These are phyloP conservation scores for Cutaneotrichosporon sp. DNA, from an alignment of 1,284 basidiomycete genomes.

Conservation along the genomic window DNA sequence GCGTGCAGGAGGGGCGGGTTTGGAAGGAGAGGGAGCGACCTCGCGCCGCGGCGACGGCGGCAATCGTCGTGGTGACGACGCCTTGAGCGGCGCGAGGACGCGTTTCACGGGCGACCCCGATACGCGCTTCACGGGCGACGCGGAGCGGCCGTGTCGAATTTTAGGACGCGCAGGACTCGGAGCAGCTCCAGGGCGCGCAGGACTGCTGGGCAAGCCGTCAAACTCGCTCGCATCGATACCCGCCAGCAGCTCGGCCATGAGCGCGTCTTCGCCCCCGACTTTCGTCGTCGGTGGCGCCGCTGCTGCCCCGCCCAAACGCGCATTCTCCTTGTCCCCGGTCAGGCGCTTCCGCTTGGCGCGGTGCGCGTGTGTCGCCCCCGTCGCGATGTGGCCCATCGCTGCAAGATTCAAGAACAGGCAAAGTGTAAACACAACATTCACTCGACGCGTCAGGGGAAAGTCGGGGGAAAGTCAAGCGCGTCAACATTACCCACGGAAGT, in stretches of 20 bases:
- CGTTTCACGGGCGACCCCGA: neutral
- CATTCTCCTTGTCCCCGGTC: neutral
- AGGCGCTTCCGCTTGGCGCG: conserved; percentile 3
- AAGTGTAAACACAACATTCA: too few species aligned
- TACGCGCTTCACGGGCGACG: neutral
- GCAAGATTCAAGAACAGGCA: conserved; percentile 3
- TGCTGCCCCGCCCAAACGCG: too few species aligned
- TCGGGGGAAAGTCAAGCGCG: neutral
- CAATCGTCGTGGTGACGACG: neutral
- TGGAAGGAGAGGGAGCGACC: neutral
- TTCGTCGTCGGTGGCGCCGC: neutral
- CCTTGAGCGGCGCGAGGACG: neutral
- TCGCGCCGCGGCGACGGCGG: too few species aligned
- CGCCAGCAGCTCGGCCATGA: conserved; percentile 43
- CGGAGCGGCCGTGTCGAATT: neutral
- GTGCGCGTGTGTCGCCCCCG: neutral
- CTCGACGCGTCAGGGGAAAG: neutral
- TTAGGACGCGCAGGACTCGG: neutral
- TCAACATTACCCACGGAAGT: neutral
- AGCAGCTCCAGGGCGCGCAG: too few species aligned
- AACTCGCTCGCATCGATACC: conserved; percentile 44
- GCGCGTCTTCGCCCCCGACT: conserved; percentile 36
- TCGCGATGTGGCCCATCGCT: neutral
- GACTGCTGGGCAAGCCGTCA: conserved; percentile 11
- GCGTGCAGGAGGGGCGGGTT: neutral